phyloP scores from a whole-genome alignment of 176 grass and related monocot genomes.

The Cenchrus fungigraminus region DNA sequence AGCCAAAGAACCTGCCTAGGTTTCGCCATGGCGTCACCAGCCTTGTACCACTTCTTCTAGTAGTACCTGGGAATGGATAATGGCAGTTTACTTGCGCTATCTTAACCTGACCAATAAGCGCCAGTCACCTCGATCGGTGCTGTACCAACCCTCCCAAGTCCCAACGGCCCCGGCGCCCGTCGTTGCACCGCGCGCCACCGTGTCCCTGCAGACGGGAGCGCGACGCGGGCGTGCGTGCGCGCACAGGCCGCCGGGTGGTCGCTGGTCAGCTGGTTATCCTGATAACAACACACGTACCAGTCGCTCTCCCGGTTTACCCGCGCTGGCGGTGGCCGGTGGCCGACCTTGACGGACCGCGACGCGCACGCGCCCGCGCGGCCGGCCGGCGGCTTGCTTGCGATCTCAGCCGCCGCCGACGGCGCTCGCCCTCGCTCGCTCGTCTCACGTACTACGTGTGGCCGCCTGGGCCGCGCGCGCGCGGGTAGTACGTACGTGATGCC shows the following conservation, averaged over 20 bases:
- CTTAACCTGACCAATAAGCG: background rate
- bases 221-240: background rate
- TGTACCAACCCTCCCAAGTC: background rate
- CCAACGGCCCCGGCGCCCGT: background rate
- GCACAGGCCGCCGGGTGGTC: background rate
- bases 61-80: background rate
- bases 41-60: too few species aligned
- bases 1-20: background rate
- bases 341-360: background rate
- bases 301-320: background rate
- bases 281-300: background rate
- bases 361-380: background rate
- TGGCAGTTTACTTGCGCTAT: background rate
- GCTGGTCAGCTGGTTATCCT: background rate
- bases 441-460: background rate
- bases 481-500: background rate
- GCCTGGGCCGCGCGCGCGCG: background rate
- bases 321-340: conserved; percentile 10
- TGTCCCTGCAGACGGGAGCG: background rate
- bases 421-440: too few species aligned
- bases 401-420: background rate
- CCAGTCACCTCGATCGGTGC: background rate
- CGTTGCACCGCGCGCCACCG: background rate
- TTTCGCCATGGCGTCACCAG: background rate
- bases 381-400: background rate